Evolutionary conservation across 306 rosid species (phyloP), one percentile per base, ranked within the genome.

Genomic region (Leucaena leucocephala): DNA sequence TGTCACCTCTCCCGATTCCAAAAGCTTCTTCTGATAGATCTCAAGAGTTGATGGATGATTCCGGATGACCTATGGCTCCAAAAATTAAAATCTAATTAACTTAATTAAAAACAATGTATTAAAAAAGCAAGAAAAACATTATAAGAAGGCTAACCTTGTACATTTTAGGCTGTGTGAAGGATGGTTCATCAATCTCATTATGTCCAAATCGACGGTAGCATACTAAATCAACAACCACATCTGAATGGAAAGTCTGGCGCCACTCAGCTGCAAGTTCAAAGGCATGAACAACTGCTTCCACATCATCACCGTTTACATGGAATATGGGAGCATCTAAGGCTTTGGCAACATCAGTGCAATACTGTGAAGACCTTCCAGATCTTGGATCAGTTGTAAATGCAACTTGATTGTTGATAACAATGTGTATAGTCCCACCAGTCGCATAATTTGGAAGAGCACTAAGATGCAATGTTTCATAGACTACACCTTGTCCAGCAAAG

Each of bases 221-320:
- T 63, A 95, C 99, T 38, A 95, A 80, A 84, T 95, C 99, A 64
- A 95, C 99, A 46, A 95, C 97, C 72, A 92, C 99, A 77, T 95
- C 99, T 8, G 98, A 91, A 88, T 95, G 99, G 89, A 95, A 95
- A 65, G 89, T 89, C 82, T 95, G 99, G 75, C 98, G 94, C 99
- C 99, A 95, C 91, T 93, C 99, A 33, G 98, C 98, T 21, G 99
- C 99, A 83, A 95, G 96, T 88, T 95, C 97, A 82, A 89, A 93
- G 45, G 89, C 98, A 82, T 92, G 98, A 82, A 91, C 99, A 80
- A 93, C 99, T 54, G 99, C 99, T 72, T 95, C 99, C 85, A 95
- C 87, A 72, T 95, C 98, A 83, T 95, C 98, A 66, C 89, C 98
- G 61, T 95, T 93, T 38, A 95, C 99, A 76, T 93, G 98, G 72